phyloP scores from a whole-genome alignment of 2,329 filamentous ascomycete genomes.

The Nannizziopsis barbatae region DNA sequence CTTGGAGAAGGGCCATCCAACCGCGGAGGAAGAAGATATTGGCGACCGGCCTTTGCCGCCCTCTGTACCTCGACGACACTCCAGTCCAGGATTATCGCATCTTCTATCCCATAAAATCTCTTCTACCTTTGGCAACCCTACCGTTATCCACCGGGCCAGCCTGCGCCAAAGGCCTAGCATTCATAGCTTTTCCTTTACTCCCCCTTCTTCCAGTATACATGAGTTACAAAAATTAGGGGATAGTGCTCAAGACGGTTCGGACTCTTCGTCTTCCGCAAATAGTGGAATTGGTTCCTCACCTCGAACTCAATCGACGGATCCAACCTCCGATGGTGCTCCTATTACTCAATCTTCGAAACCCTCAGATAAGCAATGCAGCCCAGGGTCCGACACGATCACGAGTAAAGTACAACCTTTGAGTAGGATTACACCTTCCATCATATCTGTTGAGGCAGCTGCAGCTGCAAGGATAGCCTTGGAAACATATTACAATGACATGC shows the following conservation, averaged over 20 bases:
- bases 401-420: background rate
- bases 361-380: background rate
- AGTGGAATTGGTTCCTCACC: conserved; percentile 24
- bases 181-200: conserved; percentile 20
- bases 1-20: background rate
- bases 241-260: conserved; percentile 25
- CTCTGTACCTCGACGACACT: conserved; percentile 16
- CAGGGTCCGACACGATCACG: background rate
- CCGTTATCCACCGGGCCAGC: conserved; percentile 31
- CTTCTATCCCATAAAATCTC: conserved; percentile 31
- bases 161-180: conserved; percentile 25
- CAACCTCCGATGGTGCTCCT: conserved; percentile 27
- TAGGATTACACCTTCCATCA: conserved; percentile 25
- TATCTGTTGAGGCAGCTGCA: conserved; percentile 65
- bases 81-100: conserved; percentile 24
- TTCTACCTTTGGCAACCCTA: conserved; percentile 30
- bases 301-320: conserved; percentile 25
- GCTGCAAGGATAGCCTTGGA: conserved; percentile 81
- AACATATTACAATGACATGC: conserved; percentile 64
- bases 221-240: conserved; percentile 20
- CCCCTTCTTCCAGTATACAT: conserved; percentile 13
- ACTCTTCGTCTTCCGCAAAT: conserved; percentile 23
- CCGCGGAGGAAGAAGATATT: background rate
- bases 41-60: background rate
- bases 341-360: conserved; percentile 12